Evolutionary conservation across 2,329 filamentous ascomycete species (phyloP).

Genomic region (Septoria linicola): DNA sequence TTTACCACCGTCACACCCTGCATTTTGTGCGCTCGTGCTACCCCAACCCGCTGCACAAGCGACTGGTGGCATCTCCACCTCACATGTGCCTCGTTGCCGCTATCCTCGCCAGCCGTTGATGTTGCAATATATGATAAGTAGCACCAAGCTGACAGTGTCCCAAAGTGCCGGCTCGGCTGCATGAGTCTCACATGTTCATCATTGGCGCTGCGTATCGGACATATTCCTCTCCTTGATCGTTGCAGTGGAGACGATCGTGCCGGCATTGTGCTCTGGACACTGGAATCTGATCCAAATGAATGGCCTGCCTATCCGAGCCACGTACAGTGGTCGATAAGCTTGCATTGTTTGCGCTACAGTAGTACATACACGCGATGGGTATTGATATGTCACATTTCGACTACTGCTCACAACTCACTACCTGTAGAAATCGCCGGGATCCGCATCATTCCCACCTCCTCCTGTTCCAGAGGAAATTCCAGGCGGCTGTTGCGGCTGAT

Average conservation of each 20-base stretch:
- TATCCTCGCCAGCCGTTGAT: background rate
- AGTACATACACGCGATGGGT: conserved; percentile 13
- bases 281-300: conserved; percentile 8
- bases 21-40: background rate
- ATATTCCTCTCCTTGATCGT: background rate
- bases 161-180: conserved; percentile 4
- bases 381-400: conserved; percentile 7
- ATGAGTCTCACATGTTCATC: background rate
- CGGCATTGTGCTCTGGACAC: conserved; percentile 5
- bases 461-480: conserved; percentile 15
- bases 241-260: conserved; percentile 3
- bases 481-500: conserved; percentile 33
- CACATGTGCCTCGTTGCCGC: background rate
- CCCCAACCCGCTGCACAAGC: conserved; percentile 1
- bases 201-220: background rate
- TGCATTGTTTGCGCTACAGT: conserved; percentile 19
- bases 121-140: background rate
- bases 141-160: background rate
- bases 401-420: conserved; percentile 18
- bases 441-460: conserved; percentile 29
- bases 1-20: background rate
- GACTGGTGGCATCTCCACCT: background rate
- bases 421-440: conserved; percentile 40
- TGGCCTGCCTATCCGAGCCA: conserved; percentile 5
- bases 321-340: conserved; percentile 12